A percentile compares a stretch with the other conserved stretches of the same genome.
Conservation (phyloP, 1,139 yeast genomes). For the Tardiomyces depauwii region DNA sequence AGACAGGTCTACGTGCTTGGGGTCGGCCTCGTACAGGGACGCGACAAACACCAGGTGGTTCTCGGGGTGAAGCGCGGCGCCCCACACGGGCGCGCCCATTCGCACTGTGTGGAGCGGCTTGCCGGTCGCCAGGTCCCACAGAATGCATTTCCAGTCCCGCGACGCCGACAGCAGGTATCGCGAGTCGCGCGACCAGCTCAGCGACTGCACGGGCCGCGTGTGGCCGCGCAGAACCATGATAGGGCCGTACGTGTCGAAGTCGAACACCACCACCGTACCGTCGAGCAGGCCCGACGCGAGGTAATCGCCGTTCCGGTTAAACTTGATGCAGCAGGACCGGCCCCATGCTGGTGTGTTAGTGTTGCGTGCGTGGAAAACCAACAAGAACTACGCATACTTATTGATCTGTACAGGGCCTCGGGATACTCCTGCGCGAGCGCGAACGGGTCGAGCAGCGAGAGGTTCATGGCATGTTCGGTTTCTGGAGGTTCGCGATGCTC, state of each 20-base stretch:
- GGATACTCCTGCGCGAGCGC: constrained; percentile 91
- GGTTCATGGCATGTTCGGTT: constrained; percentile 63
- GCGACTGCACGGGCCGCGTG: constrained; percentile 60
- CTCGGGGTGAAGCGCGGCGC: constrained; percentile 47
- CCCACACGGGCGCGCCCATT: constrained; percentile 68
- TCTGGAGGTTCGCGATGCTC: too few relatives aligned
- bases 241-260: constrained; percentile 55
- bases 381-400: constrained; percentile 18
- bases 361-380: background rate
- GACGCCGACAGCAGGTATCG: constrained; percentile 62
- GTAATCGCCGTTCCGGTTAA: constrained; percentile 73
- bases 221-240: constrained; percentile 51
- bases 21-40: constrained; percentile 27
- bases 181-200: constrained; percentile 72
- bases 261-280: constrained; percentile 73
- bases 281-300: constrained; percentile 76
- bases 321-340: constrained; percentile 64
- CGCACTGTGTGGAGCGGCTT: constrained; percentile 34
- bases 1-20: constrained; percentile 19
- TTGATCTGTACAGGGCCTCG: constrained; percentile 59
- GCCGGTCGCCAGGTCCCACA: constrained; percentile 62
- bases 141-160: constrained; percentile 71
- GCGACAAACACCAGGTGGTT: constrained; percentile 39
- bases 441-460: constrained; percentile 84
- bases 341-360: constrained; percentile 35